Evolutionary conservation across 192 early-diverging fungal species (phyloP), one percentile per base, ranked within the genome.

Genomic region (Coemansia sp.): DNA sequence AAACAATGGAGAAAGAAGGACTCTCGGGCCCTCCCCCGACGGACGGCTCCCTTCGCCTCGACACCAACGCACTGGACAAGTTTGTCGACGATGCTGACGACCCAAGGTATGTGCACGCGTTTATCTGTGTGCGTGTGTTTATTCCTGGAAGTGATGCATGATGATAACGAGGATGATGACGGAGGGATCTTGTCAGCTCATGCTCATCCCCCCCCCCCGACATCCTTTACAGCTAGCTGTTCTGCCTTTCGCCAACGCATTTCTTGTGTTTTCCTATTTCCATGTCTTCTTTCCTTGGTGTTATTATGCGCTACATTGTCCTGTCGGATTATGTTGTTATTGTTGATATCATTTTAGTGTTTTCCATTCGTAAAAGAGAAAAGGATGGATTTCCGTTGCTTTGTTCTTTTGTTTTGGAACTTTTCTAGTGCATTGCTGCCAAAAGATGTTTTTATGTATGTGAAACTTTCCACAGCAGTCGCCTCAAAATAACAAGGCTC

Each of bases 21-120:
- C 73, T 81, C 29, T 81, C 79, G 12, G 79, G 79, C 5, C 79
- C 79, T 58, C 79, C 70, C 31, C 79, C 79, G 21, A 81, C 75
- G 79, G 79, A 81, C 70, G 73, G 79, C 31, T 75, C 79, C 48
- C 59, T 81, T 49, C 74, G 73, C 58, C 66, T 81, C 58, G 79
- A 75, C 60, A 57, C 63, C 26, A 63, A 69, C 39, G 79, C 73
- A 42, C 52, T 75, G 59, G 79, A 81, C 64, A 75, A 81, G 61
- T 75, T 68, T 53, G 67, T 75, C 30, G 79, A 81, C 64, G 79
- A 81, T 63, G 64, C 73, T 18, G 73, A 72, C 3, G 73, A 81
- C 61, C 79, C 79, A 67, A 81, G 79, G 79, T 81, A 71, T 39
- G 59, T 48, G 51, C n/a, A 5, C 37, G 13, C 23, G 15, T 2